phyloP scores from a whole-genome alignment of 345 rosid genomes.

The Eutrema heterophyllum region DNA sequence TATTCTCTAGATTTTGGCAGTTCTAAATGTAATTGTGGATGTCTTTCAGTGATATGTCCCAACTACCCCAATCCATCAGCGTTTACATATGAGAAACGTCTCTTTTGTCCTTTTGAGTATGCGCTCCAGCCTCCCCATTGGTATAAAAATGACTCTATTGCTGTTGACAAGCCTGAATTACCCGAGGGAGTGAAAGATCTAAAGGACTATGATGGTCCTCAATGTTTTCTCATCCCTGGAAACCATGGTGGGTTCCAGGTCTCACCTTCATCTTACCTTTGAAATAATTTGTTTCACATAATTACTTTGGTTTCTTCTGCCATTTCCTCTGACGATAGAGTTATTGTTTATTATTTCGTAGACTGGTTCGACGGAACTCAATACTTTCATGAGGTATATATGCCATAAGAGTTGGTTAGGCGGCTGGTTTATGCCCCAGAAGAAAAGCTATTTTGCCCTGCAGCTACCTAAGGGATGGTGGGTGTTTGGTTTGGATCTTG shows the following conservation, averaged over 20 bases:
- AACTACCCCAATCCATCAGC: conserved; percentile 97
- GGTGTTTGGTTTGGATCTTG: conserved; percentile 98
- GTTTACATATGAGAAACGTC: conserved; percentile 84
- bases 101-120: conserved; percentile 90
- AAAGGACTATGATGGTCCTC: conserved; percentile 90
- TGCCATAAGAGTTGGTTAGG: conserved; percentile 99
- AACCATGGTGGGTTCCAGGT: conserved; percentile 75
- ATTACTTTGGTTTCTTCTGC: conserved; percentile 4
- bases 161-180: conserved; percentile 83
- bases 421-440: conserved; percentile 99
- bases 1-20: conserved; percentile 3
- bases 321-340: not conserved
- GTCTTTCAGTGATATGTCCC: conserved; percentile 20
- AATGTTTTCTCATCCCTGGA: conserved; percentile 92
- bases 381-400: conserved; percentile 96
- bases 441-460: conserved; percentile 96
- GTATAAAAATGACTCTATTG: conserved; percentile 67
- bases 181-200: conserved; percentile 64
- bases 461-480: conserved; percentile 95
- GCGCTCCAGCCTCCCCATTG: conserved; percentile 93
- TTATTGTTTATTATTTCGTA: conserved; percentile 16
- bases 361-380: conserved; percentile 99
- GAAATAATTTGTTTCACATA: conserved; percentile 7
- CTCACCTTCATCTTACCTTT: conserved; percentile 13
- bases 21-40: not conserved